phyloP scores from a whole-genome alignment of 148 eudicot genomes.

The Selenicereus undatus region DNA sequence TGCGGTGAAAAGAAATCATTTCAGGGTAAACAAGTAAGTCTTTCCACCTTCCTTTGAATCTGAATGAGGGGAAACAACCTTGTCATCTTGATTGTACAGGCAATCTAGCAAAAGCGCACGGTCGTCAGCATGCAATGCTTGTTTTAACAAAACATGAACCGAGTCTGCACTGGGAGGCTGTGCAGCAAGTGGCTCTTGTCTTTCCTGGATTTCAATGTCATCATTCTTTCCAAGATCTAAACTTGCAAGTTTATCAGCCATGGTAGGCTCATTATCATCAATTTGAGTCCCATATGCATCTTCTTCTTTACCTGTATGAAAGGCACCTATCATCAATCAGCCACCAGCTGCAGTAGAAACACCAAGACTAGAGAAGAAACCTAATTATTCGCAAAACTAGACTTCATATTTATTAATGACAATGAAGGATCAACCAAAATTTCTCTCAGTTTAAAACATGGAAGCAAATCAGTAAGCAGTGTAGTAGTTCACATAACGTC shows the following conservation, averaged over 20 bases:
- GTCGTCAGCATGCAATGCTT: slow-evolving; percentile 91
- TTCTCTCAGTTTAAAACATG: background rate
- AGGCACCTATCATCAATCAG: background rate
- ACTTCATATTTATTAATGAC: background rate
- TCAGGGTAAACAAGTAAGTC: slow-evolving; percentile 7
- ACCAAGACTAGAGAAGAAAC: background rate
- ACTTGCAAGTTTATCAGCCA: slow-evolving; percentile 82
- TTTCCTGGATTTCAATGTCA: slow-evolving; percentile 31
- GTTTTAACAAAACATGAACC: slow-evolving; percentile 77
- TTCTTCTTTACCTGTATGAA: slow-evolving; percentile 38
- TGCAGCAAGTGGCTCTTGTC: slow-evolving; percentile 27
- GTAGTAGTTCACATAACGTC: background rate
- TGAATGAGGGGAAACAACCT: slow-evolving; percentile 34
- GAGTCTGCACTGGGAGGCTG: slow-evolving; percentile 93
- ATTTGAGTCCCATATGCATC: slow-evolving; percentile 42
- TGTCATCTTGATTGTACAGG: slow-evolving; percentile 75
- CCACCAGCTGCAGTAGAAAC: background rate
- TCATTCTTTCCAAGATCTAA: slow-evolving; percentile 44
- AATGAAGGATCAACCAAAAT: background rate
- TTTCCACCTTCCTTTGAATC: background rate
- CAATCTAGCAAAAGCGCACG: slow-evolving; percentile 72
- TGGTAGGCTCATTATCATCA: slow-evolving; percentile 77
- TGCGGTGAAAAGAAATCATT: slow-evolving; percentile 35
- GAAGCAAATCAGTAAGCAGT: background rate
- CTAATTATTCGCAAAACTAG: background rate